Percentiles rank a stretch among this genome's conserved stretches.
Conservation (phyloP, 2,329 filamentous ascomycete species). For the Bipolaris victoriae region DNA sequence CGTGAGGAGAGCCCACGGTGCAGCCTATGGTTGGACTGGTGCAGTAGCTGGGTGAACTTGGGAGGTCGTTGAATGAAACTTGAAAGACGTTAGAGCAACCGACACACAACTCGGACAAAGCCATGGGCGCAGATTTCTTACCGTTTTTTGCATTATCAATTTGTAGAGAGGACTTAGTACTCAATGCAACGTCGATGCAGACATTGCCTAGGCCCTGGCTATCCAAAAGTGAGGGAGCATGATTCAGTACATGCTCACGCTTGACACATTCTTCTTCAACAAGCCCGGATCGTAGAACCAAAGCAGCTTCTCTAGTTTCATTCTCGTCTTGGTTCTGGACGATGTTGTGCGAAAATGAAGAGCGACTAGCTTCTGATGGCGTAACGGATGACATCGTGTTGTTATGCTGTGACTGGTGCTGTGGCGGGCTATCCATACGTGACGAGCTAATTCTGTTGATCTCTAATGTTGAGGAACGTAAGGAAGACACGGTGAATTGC, state of each 20-base stretch:
- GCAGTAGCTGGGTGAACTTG: neutral
- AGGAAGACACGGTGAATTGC: constrained; percentile 11
- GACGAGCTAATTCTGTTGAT: constrained; percentile 20
- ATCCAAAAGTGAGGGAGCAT: constrained; percentile 21
- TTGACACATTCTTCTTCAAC: constrained; percentile 4
- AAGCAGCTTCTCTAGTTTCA: constrained; percentile 14
- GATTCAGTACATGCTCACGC: constrained; percentile 1
- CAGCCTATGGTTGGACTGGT: constrained; percentile 7
- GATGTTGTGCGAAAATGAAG: constrained; percentile 10
- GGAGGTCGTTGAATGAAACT: constrained; percentile 14
- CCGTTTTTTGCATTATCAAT: constrained; percentile 34
- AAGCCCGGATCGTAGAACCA: constrained; percentile 32
- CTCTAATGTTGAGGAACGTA: constrained; percentile 17
- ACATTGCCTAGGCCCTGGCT: constrained; percentile 22
- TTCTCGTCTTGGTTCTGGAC: constrained; percentile 4
- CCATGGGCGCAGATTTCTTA: constrained; percentile 34
- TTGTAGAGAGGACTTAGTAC: constrained; percentile 26
- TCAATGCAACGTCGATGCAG: constrained; percentile 32
- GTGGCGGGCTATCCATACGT: constrained; percentile 25
- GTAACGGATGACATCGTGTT: constrained; percentile 36
- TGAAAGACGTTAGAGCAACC: constrained; percentile 23
- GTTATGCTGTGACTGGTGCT: constrained; percentile 24
- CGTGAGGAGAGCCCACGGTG: constrained; percentile 15
- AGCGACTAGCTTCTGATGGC: constrained; percentile 19
- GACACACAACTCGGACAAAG: constrained; percentile 27